Base-by-base conservation (phyloP, 2,329 filamentous ascomycete species). In the Botrytis porri region DNA sequence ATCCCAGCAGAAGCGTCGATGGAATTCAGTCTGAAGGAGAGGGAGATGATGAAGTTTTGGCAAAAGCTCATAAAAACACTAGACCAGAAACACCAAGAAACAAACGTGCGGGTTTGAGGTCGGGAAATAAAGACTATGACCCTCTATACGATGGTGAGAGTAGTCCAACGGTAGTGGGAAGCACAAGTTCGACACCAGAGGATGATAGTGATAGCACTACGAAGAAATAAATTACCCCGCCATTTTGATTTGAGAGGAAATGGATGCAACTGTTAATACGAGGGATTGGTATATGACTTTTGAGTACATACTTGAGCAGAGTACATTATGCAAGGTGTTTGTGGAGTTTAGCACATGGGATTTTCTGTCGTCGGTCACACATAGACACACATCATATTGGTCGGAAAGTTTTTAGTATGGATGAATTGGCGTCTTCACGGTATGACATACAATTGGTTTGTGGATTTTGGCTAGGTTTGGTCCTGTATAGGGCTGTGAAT, bases 101-200 rank as follows among this genome's bases (percentile, higher is more conserved):
- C n/a, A 67, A 72, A 45, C 63, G 39, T 16, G 60, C 45, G 7
- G 67, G 67, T 18, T 57, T 79, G 22, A 74, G 75, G 59, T 77
- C 75, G 20, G 75, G 74, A 25, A 73, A 72, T 32, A 79, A 77
- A 54, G 79, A 81, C 64, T 81, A 81, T 59, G 79, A 81, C 72
- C 79, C 80, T 14, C 48, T 77, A 37, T 78, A 76, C 59, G 80
- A 81, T 76, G 80, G 79, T 12, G 80, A 81, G 69, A 78, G 67
- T 63, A 80, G 77, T 74, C 77, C 78, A 0, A 79, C 77, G 3
- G 75, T 79, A 6, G 75, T 79, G 0, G 79, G 79, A 25, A 80
- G 79, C 59, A 76, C 77, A 12, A 78, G 77, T 59, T 72, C 70
- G 77, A 54, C 57, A 12, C 54, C 65, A 29, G 64, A 29, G 45